Base-by-base conservation (phyloP, 495 filamentous ascomycete genomes). In the Wilcoxina mikolae region DNA sequence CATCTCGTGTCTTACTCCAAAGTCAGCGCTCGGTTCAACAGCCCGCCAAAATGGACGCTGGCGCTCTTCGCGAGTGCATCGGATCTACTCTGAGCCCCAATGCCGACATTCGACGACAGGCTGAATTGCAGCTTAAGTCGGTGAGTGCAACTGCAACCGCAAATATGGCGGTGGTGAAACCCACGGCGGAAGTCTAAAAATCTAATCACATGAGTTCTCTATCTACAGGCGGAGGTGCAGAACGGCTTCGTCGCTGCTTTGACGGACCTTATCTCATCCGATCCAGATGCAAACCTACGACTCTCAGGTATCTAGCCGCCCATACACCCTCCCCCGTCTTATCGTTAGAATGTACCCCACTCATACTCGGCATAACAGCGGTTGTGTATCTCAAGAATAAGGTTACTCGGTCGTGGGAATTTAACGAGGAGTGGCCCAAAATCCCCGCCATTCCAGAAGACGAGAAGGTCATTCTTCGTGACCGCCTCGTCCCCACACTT, bases 301-400 rank as follows among this genome's bases (percentile, higher is more conserved):
- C 77, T 94, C 29, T 91, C 91, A 51, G 82, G 91, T 98, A 83
- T 58, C 81, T 60, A 49, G 24, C 46, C 46, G 46, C 25, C 9
- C 44, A 46, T 26, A 33, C 50, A 22, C 28, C 43, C 43, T 11
- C 43, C n/a, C 43, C 23, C 35, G 35, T 39, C 35, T 39, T 3
- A 52, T 50, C 65, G 20, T 39, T 39, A 39, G n/a, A n/a, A n/a
- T n/a, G n/a, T n/a, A n/a, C n/a, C n/a, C n/a, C 56, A 62, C 55
- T 42, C 18, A 33, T 48, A 38, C n/a, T n/a, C n/a, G n/a, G n/a
- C n/a, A n/a, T n/a, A 39, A 26, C 66, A 98, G 91, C 90, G 60
- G 93, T 88, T 65, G 84, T 98, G 56, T 98, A 96, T 70, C 76
- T 98, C 65, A 98, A 98, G 74, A 95, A 96, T 69, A 83, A 89